Evolutionary conservation across 805 yeast genomes (phyloP), one percentile per base, ranked within the genome.

Genomic region (Starmerella tilneyi): DNA sequence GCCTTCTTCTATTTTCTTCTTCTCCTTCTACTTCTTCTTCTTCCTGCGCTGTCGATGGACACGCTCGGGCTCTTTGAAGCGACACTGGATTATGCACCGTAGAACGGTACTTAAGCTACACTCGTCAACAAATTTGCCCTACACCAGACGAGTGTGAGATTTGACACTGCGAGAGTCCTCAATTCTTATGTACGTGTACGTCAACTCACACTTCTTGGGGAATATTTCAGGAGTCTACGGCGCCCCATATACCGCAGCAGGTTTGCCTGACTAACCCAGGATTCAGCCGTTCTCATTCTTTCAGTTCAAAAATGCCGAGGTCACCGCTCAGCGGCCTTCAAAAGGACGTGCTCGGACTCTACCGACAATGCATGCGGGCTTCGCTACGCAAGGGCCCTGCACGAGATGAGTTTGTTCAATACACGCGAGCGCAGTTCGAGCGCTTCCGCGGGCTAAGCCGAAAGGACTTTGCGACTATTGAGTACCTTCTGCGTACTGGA

Each of bases 381-480:
- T 65, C 68, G 3, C 57, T 65, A 44, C 63, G 65, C 19, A 76
- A 76, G 54, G 79, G 79, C 0, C 69, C 67, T n/a, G 72, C 66
- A 42, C 73, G 68, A 46, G 56, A 46, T 2, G 68, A 70, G 48
- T 76, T 76, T 51, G 48, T 64, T 3, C 51, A 51, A 33, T 81
- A 68, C 56, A 62, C 76, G 3, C 71, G 79, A 42, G 53, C 54
- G n/a, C 89, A 84, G 58, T 89, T 88, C 60, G 65, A 58, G 13
- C 76, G 76, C 54, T 68, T 78, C 59, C 65, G 68, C 41, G 43
- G 44, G 15, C 63, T 88, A 9, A 76, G 81, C 29, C 79, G 81
- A 60, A 80, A 83, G 54, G 94, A 84, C 53, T 88, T 88, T 60
- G 71, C 80, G 35, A 81, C 94, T 1, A 77, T 88, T 35, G 97